Base-by-base conservation (phyloP, 345 rosid genomes). In the Gossypium rotundifolium region DNA sequence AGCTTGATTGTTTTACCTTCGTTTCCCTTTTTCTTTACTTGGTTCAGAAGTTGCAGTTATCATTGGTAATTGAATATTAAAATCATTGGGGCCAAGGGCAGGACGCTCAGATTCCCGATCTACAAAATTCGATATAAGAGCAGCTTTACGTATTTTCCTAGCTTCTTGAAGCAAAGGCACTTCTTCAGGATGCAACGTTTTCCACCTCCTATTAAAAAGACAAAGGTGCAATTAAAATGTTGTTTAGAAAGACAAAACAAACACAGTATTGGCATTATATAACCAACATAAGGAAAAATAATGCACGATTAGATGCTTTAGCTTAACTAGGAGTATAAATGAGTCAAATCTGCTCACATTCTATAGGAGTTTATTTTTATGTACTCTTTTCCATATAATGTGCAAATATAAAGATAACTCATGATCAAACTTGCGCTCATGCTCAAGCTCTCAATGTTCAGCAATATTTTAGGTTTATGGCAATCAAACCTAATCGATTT, bases 31-130 rank as follows among this genome's bases (percentile, higher is more conserved):
- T 29, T 2, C 81, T 61, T 84, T 88, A 78, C 57, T 73, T 57
- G 83, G 74, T 69, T 81, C 87, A 74, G 88, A 74, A 59, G 44
- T 77, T 17, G 79, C 59, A 71, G 74, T 38, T 57, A 73, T 71
- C 69, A 68, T 66, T 11, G 83, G 84, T 63, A 73, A 57, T 18
- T 87, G 81, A 75, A 87, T 42, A 22, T 14, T 61, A 64, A 91
- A 87, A 83, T 90, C 88, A 45, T 75, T 77, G 52, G 87, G 83
- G 76, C 85, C 82, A 64, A 89, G 86, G 58, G 88, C 84, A 55
- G 98, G 97, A 29, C 98, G 93, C 75, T 93, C 96, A 12, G 86
- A 78, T 75, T 91, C 96, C 52, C 94, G 81, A 75, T 95, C 99
- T 17, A 95, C 99, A 80, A 93, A 95, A 84, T 95, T 95, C 63